Evolutionary conservation across 768 basidiomycete genomes (phyloP), one percentile per base, ranked within the genome.

Genomic region (Russula olivacea): DNA sequence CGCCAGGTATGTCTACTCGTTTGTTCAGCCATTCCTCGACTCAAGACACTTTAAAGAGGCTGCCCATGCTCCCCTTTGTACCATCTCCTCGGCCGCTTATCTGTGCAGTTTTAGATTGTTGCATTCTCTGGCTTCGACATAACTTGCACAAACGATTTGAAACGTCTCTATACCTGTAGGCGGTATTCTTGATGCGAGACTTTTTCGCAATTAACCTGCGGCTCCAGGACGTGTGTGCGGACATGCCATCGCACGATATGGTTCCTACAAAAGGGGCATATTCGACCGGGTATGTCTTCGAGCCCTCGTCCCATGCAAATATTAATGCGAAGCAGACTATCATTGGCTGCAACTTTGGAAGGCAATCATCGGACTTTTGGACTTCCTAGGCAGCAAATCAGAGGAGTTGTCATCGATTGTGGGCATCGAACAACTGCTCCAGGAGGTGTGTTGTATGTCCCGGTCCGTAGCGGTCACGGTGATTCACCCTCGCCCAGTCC

Each of bases 311-410:
- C 36, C 1, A 23, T 5, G 55, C 56, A 21, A 48, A 14, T n/a
- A 7, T 63, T 65, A 32, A 66, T 51, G 15, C 30, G 19, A 41
- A 21, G 8, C 59, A 88, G 86, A 82, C 10, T 88, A 88, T 66
- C 74, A 83, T 48, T 89, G 88, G 87, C 74, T 77, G 61, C 83
- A 85, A 55, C 68, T 87, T 14, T 89, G 87, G 88, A 76, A 73
- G 55, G 79, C 83, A 7, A 67, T 87, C 12, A 67, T 86, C 28
- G 79, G 77, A 3, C 68, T 88, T 3, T 72, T 88, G 14, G 77
- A 73, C 28, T 88, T 88, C 67, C 61, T 87, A 17, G 75, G 80
- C 11, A 78, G 73, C n/a, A 85, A 81, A 71, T 54, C 83, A 34
- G 83, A 83, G 7, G 79, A 73, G 47, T 71, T 87, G n/a, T 69